Base-by-base conservation (phyloP, 441 rosid genomes). In the Eutrema salsugineum region DNA sequence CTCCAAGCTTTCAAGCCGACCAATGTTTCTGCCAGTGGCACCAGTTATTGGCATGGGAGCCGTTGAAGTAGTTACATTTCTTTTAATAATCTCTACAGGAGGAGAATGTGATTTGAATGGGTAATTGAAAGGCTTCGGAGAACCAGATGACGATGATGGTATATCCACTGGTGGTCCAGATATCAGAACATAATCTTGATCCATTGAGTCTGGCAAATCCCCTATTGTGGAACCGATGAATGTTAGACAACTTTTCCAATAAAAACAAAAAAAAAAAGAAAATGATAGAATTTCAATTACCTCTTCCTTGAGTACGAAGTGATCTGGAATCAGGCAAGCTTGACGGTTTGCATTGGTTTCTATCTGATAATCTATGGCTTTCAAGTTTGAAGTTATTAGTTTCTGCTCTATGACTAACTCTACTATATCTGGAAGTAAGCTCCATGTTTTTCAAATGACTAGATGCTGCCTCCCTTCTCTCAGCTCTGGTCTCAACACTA, bases 101-200 rank as follows among this genome's bases (percentile, higher is more conserved):
- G 84, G 83, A 70, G 83, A 81, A 63, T 69, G 85, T 44, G 84
- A 78, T 77, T 79, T 86, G 76, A 64, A 70, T 22, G 82, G 87
- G 33, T 79, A 69, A 72, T 79, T 76, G 63, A 75, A 76, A 64
- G 84, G 91, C 69, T 83, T 89, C 61, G 86, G 85, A 60, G 77
- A 66, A 78, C 84, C 78, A 42, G 80, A 64, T 27, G 83, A 82
- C 32, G 86, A 80, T 69, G 89, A 77, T 15, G 75, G 66, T 49
- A 71, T 70, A 68, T 89, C 94, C 82, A 84, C 57, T 33, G 91
- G 86, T 11, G 98, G 93, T 68, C 91, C 89, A 83, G 93, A 84
- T 20, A 90, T 89, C 54, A 93, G 58, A 84, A 93, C 97, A 81
- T 88, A 93, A 66, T 93, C 98, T 73, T 86, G 96, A 86, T 92